A percentile compares a stretch with the other conserved stretches of the same genome.
phyloP scores from a whole-genome alignment of 2,329 filamentous ascomycete genomes.

The Nemania sp. region DNA sequence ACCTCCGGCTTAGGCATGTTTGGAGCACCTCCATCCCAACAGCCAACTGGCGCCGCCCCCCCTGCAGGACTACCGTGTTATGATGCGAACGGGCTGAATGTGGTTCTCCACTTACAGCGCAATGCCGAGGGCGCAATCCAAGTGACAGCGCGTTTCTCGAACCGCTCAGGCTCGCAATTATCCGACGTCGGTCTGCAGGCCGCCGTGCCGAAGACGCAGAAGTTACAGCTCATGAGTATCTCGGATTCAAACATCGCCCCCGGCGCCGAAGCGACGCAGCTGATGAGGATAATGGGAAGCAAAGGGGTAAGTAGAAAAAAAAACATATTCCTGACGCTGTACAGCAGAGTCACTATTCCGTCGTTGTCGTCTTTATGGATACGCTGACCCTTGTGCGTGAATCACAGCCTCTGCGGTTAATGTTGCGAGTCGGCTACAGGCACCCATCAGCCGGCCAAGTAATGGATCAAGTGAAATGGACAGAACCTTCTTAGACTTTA shows the following conservation, averaged over 20 bases:
- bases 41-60: slow-evolving; percentile 45
- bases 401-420: slow-evolving; percentile 75
- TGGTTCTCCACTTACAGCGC: slow-evolving; percentile 83
- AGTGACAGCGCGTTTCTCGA: slow-evolving; percentile 82
- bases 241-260: slow-evolving; percentile 76
- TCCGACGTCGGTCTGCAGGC: slow-evolving; percentile 85
- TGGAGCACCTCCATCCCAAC: slow-evolving; percentile 55
- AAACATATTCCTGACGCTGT: neutral
- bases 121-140: slow-evolving; percentile 80
- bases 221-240: slow-evolving; percentile 88
- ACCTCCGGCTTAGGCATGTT: slow-evolving; percentile 56
- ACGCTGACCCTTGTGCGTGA: slow-evolving; percentile 10
- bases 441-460: slow-evolving; percentile 72
- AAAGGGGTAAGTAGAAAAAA: slow-evolving; percentile 84
- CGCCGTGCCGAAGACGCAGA: slow-evolving; percentile 95
- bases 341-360: neutral
- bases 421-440: slow-evolving; percentile 81
- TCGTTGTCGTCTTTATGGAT: neutral
- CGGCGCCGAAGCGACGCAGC: slow-evolving; percentile 83
- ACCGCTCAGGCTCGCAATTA: slow-evolving; percentile 68
- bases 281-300: slow-evolving; percentile 83
- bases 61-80: slow-evolving; percentile 73
- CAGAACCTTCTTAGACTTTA: slow-evolving; percentile 64
- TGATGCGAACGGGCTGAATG: slow-evolving; percentile 79
- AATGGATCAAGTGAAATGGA: slow-evolving; percentile 96